A percentile compares a stretch with the other conserved stretches of the same genome.
phyloP scores from a whole-genome alignment of 176 grass and related monocot genomes.

The Carex parvula region DNA sequence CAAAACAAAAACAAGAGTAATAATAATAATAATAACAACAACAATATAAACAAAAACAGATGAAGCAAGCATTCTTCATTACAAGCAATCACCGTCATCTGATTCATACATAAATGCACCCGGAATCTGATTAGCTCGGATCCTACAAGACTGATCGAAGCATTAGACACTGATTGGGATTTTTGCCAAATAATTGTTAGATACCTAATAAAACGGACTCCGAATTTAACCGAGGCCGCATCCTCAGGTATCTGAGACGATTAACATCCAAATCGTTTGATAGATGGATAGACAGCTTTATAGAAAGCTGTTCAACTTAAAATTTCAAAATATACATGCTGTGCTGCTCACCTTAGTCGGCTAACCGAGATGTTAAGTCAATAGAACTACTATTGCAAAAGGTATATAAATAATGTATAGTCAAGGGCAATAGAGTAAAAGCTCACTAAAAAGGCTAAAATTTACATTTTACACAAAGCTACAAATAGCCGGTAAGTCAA shows the following conservation, averaged over 20 bases:
- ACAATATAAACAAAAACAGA: too few relatives aligned
- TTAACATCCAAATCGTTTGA: background rate
- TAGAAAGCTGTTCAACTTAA: background rate
- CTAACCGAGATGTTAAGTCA: background rate
- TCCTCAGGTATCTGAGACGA: background rate
- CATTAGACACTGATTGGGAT: too few relatives aligned
- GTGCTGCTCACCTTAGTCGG: background rate
- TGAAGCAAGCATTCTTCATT: too few relatives aligned
- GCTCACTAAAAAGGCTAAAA: constrained; percentile 14
- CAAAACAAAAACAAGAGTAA: background rate
- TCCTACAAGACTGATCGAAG: too few relatives aligned
- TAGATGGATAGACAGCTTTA: too few relatives aligned
- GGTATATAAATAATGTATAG: background rate
- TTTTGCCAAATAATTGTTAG: background rate
- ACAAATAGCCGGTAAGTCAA: constrained; percentile 24
- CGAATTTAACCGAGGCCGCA: background rate
- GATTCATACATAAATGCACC: too few relatives aligned
- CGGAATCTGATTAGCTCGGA: too few relatives aligned
- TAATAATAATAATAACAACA: too few relatives aligned
- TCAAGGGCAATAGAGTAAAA: background rate
- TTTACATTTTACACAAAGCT: constrained; percentile 31
- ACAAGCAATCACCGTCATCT: too few relatives aligned
- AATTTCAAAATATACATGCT: background rate
- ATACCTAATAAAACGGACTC: background rate
- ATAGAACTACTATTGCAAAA: background rate